Conservation (phyloP, 108 stramenopile genomes). For the Nannochloropsis salina region DNA sequence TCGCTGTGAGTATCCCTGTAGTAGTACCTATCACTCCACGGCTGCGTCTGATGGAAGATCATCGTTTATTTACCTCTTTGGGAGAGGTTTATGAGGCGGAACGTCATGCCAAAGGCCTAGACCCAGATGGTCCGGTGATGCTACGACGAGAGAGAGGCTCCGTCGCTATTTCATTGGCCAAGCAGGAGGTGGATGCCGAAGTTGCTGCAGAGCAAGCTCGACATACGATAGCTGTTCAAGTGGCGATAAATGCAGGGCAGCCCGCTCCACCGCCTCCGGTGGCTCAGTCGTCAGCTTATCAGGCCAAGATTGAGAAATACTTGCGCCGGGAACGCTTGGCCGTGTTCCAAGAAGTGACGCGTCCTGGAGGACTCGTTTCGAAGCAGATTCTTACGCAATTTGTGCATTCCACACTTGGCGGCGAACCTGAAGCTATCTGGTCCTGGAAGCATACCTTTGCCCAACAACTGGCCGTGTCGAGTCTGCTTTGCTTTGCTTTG, state of each 20-base stretch:
- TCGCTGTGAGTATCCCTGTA: constrained; percentile 35
- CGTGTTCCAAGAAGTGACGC: neutral
- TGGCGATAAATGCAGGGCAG: neutral
- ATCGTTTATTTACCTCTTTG: constrained; percentile 30
- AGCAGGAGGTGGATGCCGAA: neutral
- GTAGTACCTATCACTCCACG: constrained; percentile 51
- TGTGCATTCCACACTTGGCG: neutral
- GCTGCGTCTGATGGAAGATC: constrained; percentile 45
- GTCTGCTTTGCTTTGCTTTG: constrained; percentile 35
- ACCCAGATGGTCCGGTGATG: constrained; percentile 46
- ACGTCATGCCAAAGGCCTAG: constrained; percentile 35
- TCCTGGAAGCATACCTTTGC: constrained; percentile 39
- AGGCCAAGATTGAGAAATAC: neutral
- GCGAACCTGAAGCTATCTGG: constrained; percentile 47
- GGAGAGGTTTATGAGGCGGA: constrained; percentile 49
- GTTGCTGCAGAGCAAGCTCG: constrained; percentile 3
- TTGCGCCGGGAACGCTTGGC: constrained; percentile 16
- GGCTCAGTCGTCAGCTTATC: neutral
- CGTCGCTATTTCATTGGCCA: neutral
- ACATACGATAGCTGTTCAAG: constrained; percentile 13
- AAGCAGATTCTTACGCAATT: constrained; percentile 1
- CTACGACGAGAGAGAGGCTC: constrained; percentile 35
- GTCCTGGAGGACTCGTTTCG: neutral
- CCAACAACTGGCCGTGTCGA: constrained; percentile 26
- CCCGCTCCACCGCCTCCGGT: neutral